Evolutionary conservation across 2,329 filamentous ascomycete genomes (phyloP), one percentile per base, ranked within the genome.

Genomic region (Ophiostoma quercus): DNA sequence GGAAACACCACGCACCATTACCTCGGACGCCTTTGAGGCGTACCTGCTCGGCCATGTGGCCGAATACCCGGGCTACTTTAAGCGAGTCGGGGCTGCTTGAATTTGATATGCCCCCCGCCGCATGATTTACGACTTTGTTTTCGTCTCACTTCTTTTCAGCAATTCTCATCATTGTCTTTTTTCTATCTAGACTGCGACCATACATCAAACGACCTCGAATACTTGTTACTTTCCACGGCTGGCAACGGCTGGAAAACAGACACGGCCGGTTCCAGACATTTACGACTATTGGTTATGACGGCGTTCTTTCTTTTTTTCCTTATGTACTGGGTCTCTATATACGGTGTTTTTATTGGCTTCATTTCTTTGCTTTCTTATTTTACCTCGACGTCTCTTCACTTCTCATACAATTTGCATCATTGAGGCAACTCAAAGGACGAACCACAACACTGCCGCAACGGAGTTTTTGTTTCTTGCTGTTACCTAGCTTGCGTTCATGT

Each of bases 1-100:
- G 72, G 74, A 34, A 71, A 73, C 54, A 39, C 72, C 76, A 11
- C 77, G 75, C 70, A 78, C 78, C 22, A 78, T 79, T 71, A 79
- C 78, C 73, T 80, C 77, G 41, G 71, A 75, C 22, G 78, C 77
- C 7, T 79, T 82, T 72, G 81, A 82, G 75, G 76, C 77, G 32
- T 83, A 79, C 68, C 72, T 82, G 9, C 77, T 82, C 22, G 72
- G 72, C 5, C 32, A 29, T 72, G 74, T n/a, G 78, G 79, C 80
- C 2, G 70, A 75, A 7, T 83, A 82, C 68, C 78, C 78, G 1
- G 75, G 72, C 65, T 62, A 29, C 39, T 66, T 66, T n/a, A 41
- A 25, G 37, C 65, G 62, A 34, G 32, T 65, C 34, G 62, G 62
- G 11, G 62, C 34, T 39, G 12, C 57, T 16, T 62, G 25, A 32